Evolutionary conservation across 345 rosid species (phyloP), one percentile per base, ranked within the genome.

Genomic region (Noccaea bulbosa): DNA sequence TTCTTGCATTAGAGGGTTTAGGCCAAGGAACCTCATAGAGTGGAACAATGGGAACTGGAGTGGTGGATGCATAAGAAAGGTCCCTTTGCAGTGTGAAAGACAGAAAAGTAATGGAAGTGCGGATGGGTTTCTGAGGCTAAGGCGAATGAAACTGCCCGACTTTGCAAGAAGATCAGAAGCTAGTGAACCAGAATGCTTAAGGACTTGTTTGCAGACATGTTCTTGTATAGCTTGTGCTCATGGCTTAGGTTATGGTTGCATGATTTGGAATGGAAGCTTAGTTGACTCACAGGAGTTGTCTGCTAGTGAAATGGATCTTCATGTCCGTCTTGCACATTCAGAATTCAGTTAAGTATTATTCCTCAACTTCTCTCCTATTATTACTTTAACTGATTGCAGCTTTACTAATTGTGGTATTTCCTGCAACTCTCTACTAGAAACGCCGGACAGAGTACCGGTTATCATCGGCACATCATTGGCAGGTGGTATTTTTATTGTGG

Each of bases 1-100:
- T 60, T 76, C 81, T 35, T 88, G 90, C 61, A 45, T 82, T 45
- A 77, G 5, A 77, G 87, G 93, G 48, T 86, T 79, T 69, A 66
- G 56, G n/a, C 90, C 93, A 5, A 81, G 73, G n/a, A 72, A 62
- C 7, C 3, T 10, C 8, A 63, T 65, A 15, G 85, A 80, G 40
- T 84, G 88, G 88, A 64, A 5, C 1, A 66, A 7, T 15, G 76
- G 86, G 40, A 80, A 78, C 50, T 86, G 83, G 87, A 75, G 38
- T 6, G 40, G 81, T 59, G 90, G 93, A 0, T 84, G 93, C 55
- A 65, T 59, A 4, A 83, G 86, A 78, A 74, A 16, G 55, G 80
- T 9, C 2, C 38, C 62, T 6, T 20, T 84, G 67, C 74, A 64
- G 39, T 88, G 88, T 11, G 45, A 70, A 27, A 72, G 56, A 63